Conservation (phyloP, 1,284 basidiomycete genomes). For the Pholiota adiposa region DNA sequence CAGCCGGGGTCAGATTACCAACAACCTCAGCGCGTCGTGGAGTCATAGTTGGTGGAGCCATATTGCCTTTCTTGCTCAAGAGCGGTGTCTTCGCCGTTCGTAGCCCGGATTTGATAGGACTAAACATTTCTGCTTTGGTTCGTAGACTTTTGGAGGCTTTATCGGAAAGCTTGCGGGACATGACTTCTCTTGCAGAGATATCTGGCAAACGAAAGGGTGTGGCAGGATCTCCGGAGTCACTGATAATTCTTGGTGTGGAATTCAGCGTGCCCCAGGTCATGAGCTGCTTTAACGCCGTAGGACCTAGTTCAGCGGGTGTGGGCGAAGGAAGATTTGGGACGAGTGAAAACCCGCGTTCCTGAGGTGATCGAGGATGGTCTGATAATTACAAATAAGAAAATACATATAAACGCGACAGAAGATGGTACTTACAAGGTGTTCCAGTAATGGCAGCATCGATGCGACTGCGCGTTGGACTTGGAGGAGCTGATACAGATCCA, state of each 20-base stretch:
- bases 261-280: conserved; percentile 94
- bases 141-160: conserved; percentile 71
- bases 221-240: conserved; percentile 62
- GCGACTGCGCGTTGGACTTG: conserved; percentile 86
- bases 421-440: conserved; percentile 61
- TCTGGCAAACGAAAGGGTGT: conserved; percentile 76
- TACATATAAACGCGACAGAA: conserved; percentile 2
- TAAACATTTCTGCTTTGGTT: conserved; percentile 67
- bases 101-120: conserved; percentile 32
- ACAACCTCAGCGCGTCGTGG: conserved; percentile 65
- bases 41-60: conserved; percentile 76
- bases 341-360: conserved; percentile 64
- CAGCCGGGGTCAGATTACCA: conserved; percentile 83
- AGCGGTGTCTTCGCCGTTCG: conserved; percentile 31
- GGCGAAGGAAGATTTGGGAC: conserved; percentile 88
- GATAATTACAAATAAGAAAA: conserved; percentile 16
- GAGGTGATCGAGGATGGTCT: conserved; percentile 67
- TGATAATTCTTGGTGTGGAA: conserved; percentile 84
- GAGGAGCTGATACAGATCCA: conserved; percentile 61
- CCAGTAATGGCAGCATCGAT: conserved; percentile 90
- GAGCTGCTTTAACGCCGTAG: conserved; percentile 79
- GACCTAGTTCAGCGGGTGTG: conserved; percentile 78
- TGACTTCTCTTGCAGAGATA: conserved; percentile 72
- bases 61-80: conserved; percentile 46
- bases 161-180: conserved; percentile 80